Evolutionary conservation across 164 flowering plant genomes (phyloP).

Genomic region (Santalum album): DNA sequence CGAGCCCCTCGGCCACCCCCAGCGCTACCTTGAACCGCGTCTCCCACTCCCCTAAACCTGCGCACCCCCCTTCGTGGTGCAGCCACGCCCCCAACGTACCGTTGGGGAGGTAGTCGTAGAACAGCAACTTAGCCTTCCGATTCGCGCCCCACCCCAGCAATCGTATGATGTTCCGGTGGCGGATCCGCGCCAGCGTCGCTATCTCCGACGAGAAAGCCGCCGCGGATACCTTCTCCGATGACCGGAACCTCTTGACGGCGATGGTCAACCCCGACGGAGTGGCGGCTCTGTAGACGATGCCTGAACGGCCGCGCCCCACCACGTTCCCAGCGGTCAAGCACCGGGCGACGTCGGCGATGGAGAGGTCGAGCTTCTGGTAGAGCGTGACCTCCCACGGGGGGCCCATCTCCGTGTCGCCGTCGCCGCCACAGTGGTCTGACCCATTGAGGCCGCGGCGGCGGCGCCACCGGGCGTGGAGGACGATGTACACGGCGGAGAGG

Average conservation of each 20-base stretch:
- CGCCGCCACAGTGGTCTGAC: constrained; percentile 11
- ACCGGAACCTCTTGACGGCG: constrained; percentile 58
- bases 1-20: constrained; percentile 71
- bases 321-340: constrained; percentile 38
- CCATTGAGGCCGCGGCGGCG: constrained; percentile 12
- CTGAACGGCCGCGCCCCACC: constrained; percentile 64
- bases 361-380: constrained; percentile 73
- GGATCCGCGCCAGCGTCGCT: constrained; percentile 56
- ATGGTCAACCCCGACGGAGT: constrained; percentile 36
- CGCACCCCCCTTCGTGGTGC: constrained; percentile 29
- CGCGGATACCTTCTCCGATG: constrained; percentile 47
- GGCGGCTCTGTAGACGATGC: constrained; percentile 46
- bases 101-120: constrained; percentile 59
- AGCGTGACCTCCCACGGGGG: constrained; percentile 78
- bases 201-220: constrained; percentile 70
- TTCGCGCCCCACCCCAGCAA: constrained; percentile 69
- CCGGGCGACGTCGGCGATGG: constrained; percentile 45
- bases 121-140: constrained; percentile 44
- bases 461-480: constrained; percentile 24
- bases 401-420: constrained; percentile 39
- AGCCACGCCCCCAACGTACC: constrained; percentile 49
- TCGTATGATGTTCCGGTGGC: constrained; percentile 73
- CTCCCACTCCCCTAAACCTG: constrained; percentile 54
- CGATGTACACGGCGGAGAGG: constrained; percentile 48
- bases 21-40: constrained; percentile 59